Percentiles rank a stretch among this genome's conserved stretches.
Evolutionary conservation across 768 basidiomycete species (phyloP).

Genomic region (Amanita pallidorosea): DNA sequence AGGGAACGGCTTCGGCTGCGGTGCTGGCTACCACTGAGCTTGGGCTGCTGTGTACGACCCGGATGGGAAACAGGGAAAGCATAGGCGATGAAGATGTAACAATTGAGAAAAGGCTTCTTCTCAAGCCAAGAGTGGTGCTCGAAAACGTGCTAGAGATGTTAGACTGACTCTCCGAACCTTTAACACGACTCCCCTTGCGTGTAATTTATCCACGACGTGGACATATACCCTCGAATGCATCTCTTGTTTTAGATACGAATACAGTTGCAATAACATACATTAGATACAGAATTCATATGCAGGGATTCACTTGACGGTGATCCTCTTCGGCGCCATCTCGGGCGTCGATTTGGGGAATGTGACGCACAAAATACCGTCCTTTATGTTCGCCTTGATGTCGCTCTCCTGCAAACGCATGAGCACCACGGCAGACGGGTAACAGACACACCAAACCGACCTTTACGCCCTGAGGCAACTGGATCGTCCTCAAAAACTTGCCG

Average conservation of each 20-base stretch:
- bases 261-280: not conserved
- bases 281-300: not conserved
- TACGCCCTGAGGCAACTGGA: constrained; percentile 42
- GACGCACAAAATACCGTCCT: constrained; percentile 4
- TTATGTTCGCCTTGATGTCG: constrained; percentile 1
- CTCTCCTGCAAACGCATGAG: not conserved
- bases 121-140: constrained; percentile 68
- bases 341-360: constrained; percentile 6
- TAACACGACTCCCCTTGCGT: too few relatives aligned
- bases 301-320: not conserved
- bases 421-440: not conserved
- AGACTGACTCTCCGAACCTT: constrained; percentile 9
- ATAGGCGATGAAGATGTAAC: constrained; percentile 23
- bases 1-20: constrained; percentile 36
- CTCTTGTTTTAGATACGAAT: not conserved
- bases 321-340: constrained; percentile 6
- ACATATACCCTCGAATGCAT: too few relatives aligned
- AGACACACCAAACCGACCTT: constrained; percentile 28
- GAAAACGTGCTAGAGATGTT: constrained; percentile 52
- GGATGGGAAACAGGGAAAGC: constrained; percentile 20
- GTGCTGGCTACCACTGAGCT: constrained; percentile 66
- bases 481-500: constrained; percentile 32
- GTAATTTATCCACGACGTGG: too few relatives aligned
- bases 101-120: constrained; percentile 47
- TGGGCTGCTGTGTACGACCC: constrained; percentile 56